phyloP scores from a whole-genome alignment of 345 rosid species.

The Abelmoschus esculentus region DNA sequence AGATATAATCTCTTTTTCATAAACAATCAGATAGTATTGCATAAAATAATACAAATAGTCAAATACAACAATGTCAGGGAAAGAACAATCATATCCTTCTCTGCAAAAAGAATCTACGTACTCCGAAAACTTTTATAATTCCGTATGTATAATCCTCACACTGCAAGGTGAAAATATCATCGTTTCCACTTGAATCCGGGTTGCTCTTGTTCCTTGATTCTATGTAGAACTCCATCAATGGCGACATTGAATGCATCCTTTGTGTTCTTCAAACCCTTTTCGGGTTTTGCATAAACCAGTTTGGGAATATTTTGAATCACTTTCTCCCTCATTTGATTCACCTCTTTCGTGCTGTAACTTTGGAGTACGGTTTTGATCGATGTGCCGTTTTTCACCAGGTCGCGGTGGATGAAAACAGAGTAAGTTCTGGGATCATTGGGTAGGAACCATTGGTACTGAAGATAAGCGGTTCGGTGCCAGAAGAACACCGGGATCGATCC shows the following conservation, averaged over 20 bases:
- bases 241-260: conserved; percentile 95
- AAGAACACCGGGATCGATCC: conserved; percentile 95
- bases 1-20: background rate
- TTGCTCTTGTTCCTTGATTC: conserved; percentile 64
- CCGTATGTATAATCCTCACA: background rate
- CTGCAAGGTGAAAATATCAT: background rate
- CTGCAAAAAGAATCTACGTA: background rate
- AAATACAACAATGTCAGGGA: background rate
- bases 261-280: conserved; percentile 49
- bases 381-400: conserved; percentile 65
- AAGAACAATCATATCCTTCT: background rate
- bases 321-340: conserved; percentile 63
- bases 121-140: background rate
- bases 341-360: conserved; percentile 49
- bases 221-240: conserved; percentile 67
- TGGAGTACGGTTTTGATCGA: conserved; percentile 55
- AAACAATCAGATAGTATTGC: background rate
- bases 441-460: conserved; percentile 89
- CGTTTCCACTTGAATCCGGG: conserved; percentile 62
- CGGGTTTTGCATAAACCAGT: conserved; percentile 55
- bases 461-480: conserved; percentile 83
- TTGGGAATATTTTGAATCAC: conserved; percentile 70
- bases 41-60: background rate
- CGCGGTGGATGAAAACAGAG: conserved; percentile 77
- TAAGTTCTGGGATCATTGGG: conserved; percentile 58